Percentiles rank a stretch among this genome's conserved stretches.
phyloP scores from a whole-genome alignment of 1,139 yeast species.

The Arxiozyma bovina region DNA sequence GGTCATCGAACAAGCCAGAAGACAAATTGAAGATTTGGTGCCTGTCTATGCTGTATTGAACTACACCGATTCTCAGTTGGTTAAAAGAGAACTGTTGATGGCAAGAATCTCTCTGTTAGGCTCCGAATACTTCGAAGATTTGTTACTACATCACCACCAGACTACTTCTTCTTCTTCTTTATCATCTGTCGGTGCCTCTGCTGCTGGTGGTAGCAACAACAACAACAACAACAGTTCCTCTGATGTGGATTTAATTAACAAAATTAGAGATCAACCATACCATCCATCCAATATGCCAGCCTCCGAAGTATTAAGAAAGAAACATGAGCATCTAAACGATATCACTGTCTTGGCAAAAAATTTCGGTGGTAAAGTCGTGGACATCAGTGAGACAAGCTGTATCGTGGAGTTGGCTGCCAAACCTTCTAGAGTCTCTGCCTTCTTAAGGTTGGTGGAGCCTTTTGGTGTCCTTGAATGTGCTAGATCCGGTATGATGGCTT shows the following conservation, averaged over 20 bases:
- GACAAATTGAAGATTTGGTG: constrained; percentile 94
- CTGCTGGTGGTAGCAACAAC: background rate
- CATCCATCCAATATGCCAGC: constrained; percentile 90
- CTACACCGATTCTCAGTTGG: constrained; percentile 82
- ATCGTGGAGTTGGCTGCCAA: constrained; percentile 91
- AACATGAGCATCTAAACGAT: constrained; percentile 79
- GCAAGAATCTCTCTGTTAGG: constrained; percentile 91
- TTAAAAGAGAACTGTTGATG: constrained; percentile 79
- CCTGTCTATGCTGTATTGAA: constrained; percentile 98
- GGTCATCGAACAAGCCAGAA: constrained; percentile 95
- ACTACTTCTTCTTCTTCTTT: constrained; percentile 28
- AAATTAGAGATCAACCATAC: constrained; percentile 39
- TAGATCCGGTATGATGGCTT: constrained; percentile 97
- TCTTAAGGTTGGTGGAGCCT: constrained; percentile 83
- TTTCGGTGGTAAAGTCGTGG: constrained; percentile 89
- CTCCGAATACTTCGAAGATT: constrained; percentile 93
- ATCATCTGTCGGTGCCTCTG: constrained; percentile 8
- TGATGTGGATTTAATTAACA: constrained; percentile 24
- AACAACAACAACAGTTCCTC: background rate
- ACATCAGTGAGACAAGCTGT: constrained; percentile 87
- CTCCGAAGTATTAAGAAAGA: constrained; percentile 88
- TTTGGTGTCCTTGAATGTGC: constrained; percentile 95
- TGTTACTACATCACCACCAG: constrained; percentile 72
- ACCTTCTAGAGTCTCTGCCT: constrained; percentile 80
- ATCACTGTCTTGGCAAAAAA: constrained; percentile 71